Evolutionary conservation across 1,139 yeast genomes (phyloP), one percentile per base, ranked within the genome.

Genomic region (Pichia sp.): DNA sequence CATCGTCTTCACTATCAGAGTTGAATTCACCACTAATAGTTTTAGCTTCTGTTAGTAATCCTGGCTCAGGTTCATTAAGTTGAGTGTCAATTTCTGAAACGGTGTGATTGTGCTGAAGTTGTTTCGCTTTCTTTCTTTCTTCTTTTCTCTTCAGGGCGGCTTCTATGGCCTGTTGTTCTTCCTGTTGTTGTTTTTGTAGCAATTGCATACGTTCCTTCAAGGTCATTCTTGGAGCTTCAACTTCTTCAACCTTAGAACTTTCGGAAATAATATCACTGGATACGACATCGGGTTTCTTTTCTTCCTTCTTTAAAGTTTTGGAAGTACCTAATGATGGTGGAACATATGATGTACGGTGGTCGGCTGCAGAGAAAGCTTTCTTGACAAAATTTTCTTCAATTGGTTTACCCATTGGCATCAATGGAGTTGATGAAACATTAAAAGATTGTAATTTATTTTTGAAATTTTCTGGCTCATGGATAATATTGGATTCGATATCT

Each of bases 141-240:
- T 80, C 81, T 51, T 76, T 76, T 57, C 78, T 76, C 53, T 76
- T 76, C 57, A 72, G 54, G 8, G 83, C 77, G 2, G 85, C 87
- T 24, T 77, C 87, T 50, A 80, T 81, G 44, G 86, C 76, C 56
- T 85, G 91, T 6, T 85, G 88, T 60, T 88, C 95, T 59, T 86
- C 89, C 48, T 79, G 78, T 63, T 88, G 96, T 50, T 83, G 83
- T 61, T 88, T 79, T 62, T 91, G 96, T 46, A 93, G 72, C 60
- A 88, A 63, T 11, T 88, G 88, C 62, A 93, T 89, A 55, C 98
- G 77, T 56, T 93, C 97, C 62, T 86, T 86, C 60, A 93, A 72
- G 48, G 95, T 84, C 70, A 90, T 68, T 57, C 85, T 83, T 12
- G 96, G 96, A 22, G 71, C 78, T 24, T 72, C 79, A 7, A 70